A percentile compares a stretch with the other conserved stretches of the same genome.
phyloP scores from a whole-genome alignment of 2,329 filamentous ascomycete genomes.

The Fusarium dimerum region DNA sequence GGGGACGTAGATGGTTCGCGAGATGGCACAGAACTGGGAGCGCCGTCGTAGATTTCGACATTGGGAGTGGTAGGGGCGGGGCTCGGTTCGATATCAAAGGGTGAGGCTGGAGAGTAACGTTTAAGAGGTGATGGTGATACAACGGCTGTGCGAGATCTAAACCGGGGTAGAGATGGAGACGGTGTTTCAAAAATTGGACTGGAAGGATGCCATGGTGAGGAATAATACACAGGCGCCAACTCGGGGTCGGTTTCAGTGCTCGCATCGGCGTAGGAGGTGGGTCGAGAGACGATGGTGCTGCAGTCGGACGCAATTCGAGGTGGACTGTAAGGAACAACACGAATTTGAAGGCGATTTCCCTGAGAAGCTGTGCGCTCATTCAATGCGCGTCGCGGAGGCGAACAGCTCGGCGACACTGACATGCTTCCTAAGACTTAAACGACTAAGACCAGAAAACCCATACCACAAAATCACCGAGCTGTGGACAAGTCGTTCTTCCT shows the following conservation, averaged over 20 bases:
- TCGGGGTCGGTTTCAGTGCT: constrained; percentile 25
- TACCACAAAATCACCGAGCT: constrained; percentile 15
- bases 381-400: constrained; percentile 30
- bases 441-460: constrained; percentile 11
- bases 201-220: constrained; percentile 19
- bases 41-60: constrained; percentile 19
- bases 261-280: constrained; percentile 26
- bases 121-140: constrained; percentile 22
- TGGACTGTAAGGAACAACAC: constrained; percentile 42
- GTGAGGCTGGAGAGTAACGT: constrained; percentile 13
- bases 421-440: constrained; percentile 34
- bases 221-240: constrained; percentile 14
- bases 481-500: constrained; percentile 15
- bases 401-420: constrained; percentile 33
- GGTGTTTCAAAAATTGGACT: constrained; percentile 26
- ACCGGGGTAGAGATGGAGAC: constrained; percentile 23
- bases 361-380: constrained; percentile 32
- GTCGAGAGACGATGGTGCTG: constrained; percentile 27
- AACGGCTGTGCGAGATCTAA: constrained; percentile 16
- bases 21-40: constrained; percentile 17
- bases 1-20: constrained; percentile 27
- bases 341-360: constrained; percentile 36
- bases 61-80: constrained; percentile 23
- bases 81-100: constrained; percentile 19
- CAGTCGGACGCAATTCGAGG: constrained; percentile 36